phyloP scores from a whole-genome alignment of 2,329 filamentous ascomycete genomes.

The Lachnellula hyalina region DNA sequence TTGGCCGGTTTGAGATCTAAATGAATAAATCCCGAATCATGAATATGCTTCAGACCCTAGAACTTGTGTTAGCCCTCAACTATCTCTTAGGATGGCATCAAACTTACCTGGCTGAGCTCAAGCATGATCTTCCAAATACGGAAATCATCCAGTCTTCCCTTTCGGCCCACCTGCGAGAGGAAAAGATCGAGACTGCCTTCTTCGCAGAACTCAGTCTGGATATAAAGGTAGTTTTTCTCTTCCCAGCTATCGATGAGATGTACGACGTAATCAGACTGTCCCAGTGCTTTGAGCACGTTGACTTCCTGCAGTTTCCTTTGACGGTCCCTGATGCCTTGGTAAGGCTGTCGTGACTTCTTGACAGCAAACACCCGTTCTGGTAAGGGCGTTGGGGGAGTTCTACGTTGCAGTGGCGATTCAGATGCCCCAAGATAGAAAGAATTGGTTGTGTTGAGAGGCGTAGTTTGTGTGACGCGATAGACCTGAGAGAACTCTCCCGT shows the following conservation, averaged over 20 bases:
- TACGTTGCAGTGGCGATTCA: slow-evolving; percentile 42
- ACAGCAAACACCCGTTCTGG: slow-evolving; percentile 74
- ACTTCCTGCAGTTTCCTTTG: slow-evolving; percentile 81
- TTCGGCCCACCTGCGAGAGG: slow-evolving; percentile 72
- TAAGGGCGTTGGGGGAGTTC: slow-evolving; percentile 47
- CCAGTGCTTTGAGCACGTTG: slow-evolving; percentile 68
- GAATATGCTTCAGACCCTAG: slow-evolving; percentile 84
- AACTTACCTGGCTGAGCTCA: slow-evolving; percentile 72
- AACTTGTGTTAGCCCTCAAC: slow-evolving; percentile 23
- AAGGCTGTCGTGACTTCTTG: slow-evolving; percentile 84
- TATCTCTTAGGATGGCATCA: background rate
- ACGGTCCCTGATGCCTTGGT: slow-evolving; percentile 73
- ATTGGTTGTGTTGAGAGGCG: slow-evolving; percentile 36
- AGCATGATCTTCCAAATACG: slow-evolving; percentile 97
- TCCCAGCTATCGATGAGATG: slow-evolving; percentile 87
- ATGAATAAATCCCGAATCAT: slow-evolving; percentile 80
- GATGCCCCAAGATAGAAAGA: slow-evolving; percentile 36
- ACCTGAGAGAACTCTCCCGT: slow-evolving; percentile 92
- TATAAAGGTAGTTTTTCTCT: slow-evolving; percentile 78
- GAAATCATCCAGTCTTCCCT: slow-evolving; percentile 90
- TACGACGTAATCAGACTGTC: slow-evolving; percentile 77
- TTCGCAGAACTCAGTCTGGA: slow-evolving; percentile 95
- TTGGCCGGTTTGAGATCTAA: slow-evolving; percentile 84
- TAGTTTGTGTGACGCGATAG: slow-evolving; percentile 63
- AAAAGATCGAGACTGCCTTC: slow-evolving; percentile 88